Evolutionary conservation across 306 rosid genomes (phyloP), one percentile per base, ranked within the genome.

Genomic region (barrel medic (Medicago truncatula)): DNA sequence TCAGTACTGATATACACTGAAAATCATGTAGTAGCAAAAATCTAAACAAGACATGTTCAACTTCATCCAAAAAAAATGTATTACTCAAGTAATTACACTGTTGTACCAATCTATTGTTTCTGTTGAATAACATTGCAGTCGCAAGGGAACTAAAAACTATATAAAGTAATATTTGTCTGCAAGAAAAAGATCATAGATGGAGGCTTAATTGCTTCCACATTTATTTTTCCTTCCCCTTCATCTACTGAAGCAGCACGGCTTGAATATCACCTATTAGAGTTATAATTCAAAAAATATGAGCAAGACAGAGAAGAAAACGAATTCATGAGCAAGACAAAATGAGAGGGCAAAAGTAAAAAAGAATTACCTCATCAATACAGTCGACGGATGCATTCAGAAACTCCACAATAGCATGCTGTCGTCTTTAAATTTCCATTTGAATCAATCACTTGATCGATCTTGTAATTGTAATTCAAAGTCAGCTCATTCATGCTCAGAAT

Each of bases 401-500:
- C 31, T 28, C 31, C 31, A 28, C 31, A 28, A 28, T 3, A 28
- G 3, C 31, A 28, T 3, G 2, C 28, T 25, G 1, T 25, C 28
- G 2, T 25, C 28, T 2, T 25, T 25, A 25, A 0, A 25, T 25
- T 25, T 25, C 28, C 28, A 25, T 25, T 25, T 25, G 28, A 25
- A 25, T 25, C 28, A 25, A 2, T 25, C 28, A 25, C 28, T 25
- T 25, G 28, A 25, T 25, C 3, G 2, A 25, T 25, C 28, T 25
- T 25, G 28, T 25, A 25, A 25, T 25, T 25, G 28, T 25, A 25
- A 2, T 25, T 25, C 3, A 1, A 25, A 25, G 28, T 25, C 28
- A 25, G 28, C 28, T 25, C 28, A 25, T 25, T 25, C 28, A 25
- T 25, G 0, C 85, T 88, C 67, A 87, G 90, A 77, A 92, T 88